Conservation (phyloP, 2,329 filamentous ascomycete genomes). For the Samsoniella hepiali region DNA sequence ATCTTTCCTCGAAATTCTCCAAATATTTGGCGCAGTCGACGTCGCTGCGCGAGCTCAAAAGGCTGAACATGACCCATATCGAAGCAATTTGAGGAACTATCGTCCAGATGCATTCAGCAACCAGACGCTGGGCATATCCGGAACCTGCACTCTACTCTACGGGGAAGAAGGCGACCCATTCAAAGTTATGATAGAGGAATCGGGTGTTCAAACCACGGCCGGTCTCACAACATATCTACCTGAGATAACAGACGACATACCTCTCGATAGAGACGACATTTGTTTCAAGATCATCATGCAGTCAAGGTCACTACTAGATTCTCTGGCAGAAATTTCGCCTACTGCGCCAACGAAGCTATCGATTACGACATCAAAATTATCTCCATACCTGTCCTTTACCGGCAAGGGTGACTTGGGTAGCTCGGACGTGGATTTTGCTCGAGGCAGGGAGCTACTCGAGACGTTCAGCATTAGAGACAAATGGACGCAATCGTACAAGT, state of each 20-base stretch:
- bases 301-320: conserved; percentile 67
- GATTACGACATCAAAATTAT: conserved; percentile 59
- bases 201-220: conserved; percentile 83
- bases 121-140: conserved; percentile 76
- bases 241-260: conserved; percentile 74
- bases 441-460: conserved; percentile 66
- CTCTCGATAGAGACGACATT: conserved; percentile 76
- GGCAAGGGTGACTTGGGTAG: conserved; percentile 56
- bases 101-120: conserved; percentile 75
- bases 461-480: conserved; percentile 63
- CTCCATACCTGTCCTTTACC: conserved; percentile 72
- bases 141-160: conserved; percentile 83
- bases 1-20: conserved; percentile 86
- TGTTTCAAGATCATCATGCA: conserved; percentile 95
- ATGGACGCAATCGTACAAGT: conserved; percentile 76
- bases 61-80: conserved; percentile 57
- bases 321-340: conserved; percentile 64
- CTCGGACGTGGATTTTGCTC: conserved; percentile 64
- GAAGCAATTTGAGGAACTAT: conserved; percentile 59
- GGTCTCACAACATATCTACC: conserved; percentile 85
- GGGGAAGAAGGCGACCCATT: conserved; percentile 70
- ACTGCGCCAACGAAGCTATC: conserved; percentile 72
- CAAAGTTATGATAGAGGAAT: conserved; percentile 80
- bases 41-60: conserved; percentile 56
- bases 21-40: conserved; percentile 89